Evolutionary conservation across 371 early-diverging fungal species (phyloP), one percentile per base, ranked within the genome.

Genomic region (Mucor indicus): DNA sequence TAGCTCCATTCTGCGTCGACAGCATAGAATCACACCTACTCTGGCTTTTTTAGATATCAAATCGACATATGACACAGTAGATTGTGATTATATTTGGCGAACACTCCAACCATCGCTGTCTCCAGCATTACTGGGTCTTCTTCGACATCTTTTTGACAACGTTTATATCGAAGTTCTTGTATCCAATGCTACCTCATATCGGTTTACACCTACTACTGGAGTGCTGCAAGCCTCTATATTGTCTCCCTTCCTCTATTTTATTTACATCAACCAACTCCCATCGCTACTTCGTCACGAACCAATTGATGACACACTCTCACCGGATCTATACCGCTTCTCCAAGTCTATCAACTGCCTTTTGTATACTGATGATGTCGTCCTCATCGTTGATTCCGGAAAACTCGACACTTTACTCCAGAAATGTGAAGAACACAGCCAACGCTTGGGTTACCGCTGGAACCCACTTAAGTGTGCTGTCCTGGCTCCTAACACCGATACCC

Each of bases 141-240:
- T 50, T 1, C 50, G 24, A 9, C 19, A 39, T 21, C 40, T 50
- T 0, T 50, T 50, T n/a, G 51, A 50, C 9, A 12, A 50, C 2
- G 52, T 44, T 0, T 21, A 35, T 5, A 38, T 52, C 1, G 20
- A 50, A 10, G 38, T 50, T 15, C 0, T 43, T 4, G 1, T 57
- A 1, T 12, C 16, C 4, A 30, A 30, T 19, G 8, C 11, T 7
- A 1, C 29, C n/a, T 50, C 50, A 4, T 1, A 13, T 4, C 17
- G 50, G 13, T 57, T 49, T 15, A 19, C 38, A 1, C 57, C 57
- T 2, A 2, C 10, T 12, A 55, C 56, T 13, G 56, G 56, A 12
- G 49, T 55, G 2, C 50, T 55, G 1, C 44, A 55, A 37, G 40
- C 50, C 2, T 57, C 57, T 1, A 49, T 57, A 27, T 50, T 57